Base-by-base conservation (phyloP, 495 filamentous ascomycete species). In the Penicillium pancosmium region DNA sequence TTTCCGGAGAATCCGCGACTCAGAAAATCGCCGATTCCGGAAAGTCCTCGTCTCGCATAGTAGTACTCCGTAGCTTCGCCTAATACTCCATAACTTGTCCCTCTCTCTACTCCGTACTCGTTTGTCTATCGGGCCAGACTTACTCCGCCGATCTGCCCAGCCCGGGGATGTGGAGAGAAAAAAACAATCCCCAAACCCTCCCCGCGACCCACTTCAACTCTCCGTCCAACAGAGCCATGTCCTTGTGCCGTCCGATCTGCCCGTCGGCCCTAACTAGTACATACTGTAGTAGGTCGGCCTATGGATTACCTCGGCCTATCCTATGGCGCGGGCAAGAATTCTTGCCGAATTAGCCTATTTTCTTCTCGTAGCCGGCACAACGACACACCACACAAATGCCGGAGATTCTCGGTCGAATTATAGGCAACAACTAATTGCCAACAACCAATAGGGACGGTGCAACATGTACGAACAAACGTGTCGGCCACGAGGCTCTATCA, bases 281-380 rank as follows among this genome's bases (percentile, higher is more conserved):
- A 23, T 23, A 23, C 23, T n/a, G n/a, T n/a, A 23, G 23, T 47
- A 33, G 57, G 34, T 50, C 54, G 27, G 27, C 27, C 27, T 31
- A 31, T 31, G 27, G 27, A 31, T 31, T 49, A 25, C 19, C 10
- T 62, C 35, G 38, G 16, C 56, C 47, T 59, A 55, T 52, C 51
- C 27, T 3, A 31, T 31, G 5, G 27, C 27, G 9, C n/a, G 34
- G 18, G 19, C 33, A 19, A 44, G 27, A 11, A 54, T 44, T 10
- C 16, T 50, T 62, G 31, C 55, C 44, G 55, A 44, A 38, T 62
- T 48, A 59, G 60, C 52, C 31, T 38, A 48, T 48, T 58, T 41
- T n/a, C 12, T n/a, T 35, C 34, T 21, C 13, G 6, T 6, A 12
- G 9, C 3, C 47, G 23, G 47, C 27, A 25, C 21, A 16, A 19